Evolutionary conservation across 257 asterid genomes (phyloP).

Genomic region (Fraxinus anomala): DNA sequence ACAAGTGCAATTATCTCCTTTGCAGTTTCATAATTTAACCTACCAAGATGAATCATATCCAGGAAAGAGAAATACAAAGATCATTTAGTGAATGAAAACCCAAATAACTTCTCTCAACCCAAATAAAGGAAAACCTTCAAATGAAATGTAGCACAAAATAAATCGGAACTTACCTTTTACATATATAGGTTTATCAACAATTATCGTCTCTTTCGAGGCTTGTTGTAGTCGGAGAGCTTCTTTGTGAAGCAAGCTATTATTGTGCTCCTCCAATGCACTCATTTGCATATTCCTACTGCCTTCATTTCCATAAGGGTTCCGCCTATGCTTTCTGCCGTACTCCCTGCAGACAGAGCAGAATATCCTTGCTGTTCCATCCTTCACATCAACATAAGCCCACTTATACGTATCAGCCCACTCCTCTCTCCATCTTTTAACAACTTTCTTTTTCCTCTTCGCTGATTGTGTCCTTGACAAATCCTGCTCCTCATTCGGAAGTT

Average conservation of each 20-base stretch:
- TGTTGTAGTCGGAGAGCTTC: constrained; percentile 96
- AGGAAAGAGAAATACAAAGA: no score
- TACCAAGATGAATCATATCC: not conserved
- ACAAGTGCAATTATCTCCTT: not conserved
- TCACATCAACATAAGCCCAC: constrained; percentile 96
- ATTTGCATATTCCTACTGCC: constrained; percentile 99
- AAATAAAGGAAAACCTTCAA: not conserved
- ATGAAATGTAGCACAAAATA: not conserved
- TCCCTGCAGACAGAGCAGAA: constrained; percentile 97
- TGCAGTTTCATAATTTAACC: not conserved
- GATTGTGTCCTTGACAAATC: constrained; percentile 72
- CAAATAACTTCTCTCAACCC: not conserved
- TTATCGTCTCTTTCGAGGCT: constrained; percentile 92
- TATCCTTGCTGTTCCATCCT: constrained; percentile 93
- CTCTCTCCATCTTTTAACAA: constrained; percentile 97
- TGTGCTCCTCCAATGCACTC: constrained; percentile 99
- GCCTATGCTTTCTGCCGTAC: constrained; percentile 95
- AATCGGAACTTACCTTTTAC: constrained; percentile 74
- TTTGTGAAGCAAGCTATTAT: constrained; percentile 97
- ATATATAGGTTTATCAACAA: constrained; percentile 80
- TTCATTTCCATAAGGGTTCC: constrained; percentile 99
- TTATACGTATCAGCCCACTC: constrained; percentile 99
- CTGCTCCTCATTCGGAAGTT: constrained; percentile 62
- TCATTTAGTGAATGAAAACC: not conserved
- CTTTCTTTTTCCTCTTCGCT: constrained; percentile 92